Conservation (phyloP, 2,329 filamentous ascomycete species). For the Corniculantispora saksenae region DNA sequence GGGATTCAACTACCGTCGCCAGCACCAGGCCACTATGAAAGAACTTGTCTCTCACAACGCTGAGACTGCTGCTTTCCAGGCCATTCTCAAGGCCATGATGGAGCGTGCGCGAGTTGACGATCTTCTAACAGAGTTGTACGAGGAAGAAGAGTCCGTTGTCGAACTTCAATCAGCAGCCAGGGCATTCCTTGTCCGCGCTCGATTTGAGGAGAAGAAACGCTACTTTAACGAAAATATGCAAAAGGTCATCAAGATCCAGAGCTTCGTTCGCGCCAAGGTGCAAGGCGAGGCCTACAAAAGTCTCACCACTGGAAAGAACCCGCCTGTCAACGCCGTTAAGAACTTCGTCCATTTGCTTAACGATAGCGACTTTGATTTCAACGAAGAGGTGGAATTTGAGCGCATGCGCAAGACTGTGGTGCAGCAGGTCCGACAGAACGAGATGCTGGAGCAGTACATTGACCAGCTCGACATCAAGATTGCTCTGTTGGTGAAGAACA, state of each 20-base stretch:
- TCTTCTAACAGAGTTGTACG: conserved; percentile 75
- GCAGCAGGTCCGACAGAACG: conserved; percentile 94
- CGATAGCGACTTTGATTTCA: conserved; percentile 98
- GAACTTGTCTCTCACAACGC: conserved; percentile 69
- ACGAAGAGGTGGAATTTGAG: conserved; percentile 97
- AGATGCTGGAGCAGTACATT: conserved; percentile 96
- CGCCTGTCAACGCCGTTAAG: conserved; percentile 93
- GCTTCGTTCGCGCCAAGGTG: conserved; percentile 89
- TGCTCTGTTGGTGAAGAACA: conserved; percentile 96
- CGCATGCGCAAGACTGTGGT: conserved; percentile 92
- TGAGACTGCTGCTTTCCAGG: conserved; percentile 71
- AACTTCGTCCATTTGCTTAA: conserved; percentile 97
- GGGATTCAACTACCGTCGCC: conserved; percentile 64
- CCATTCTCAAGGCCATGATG: conserved; percentile 75
- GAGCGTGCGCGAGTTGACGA: conserved; percentile 72
- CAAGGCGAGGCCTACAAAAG: conserved; percentile 98
- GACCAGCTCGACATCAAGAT: conserved; percentile 99
- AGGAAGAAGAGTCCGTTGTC: conserved; percentile 74
- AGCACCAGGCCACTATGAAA: conserved; percentile 63
- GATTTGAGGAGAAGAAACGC: conserved; percentile 80
- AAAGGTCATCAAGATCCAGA: conserved; percentile 98
- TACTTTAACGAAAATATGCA: conserved; percentile 98
- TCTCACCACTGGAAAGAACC: conserved; percentile 92
- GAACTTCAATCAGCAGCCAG: conserved; percentile 75
- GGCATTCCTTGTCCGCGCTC: conserved; percentile 70